A percentile compares a stretch with the other conserved stretches of the same genome.
Evolutionary conservation across 306 rosid species (phyloP).

Genomic region (Cercis canadensis): DNA sequence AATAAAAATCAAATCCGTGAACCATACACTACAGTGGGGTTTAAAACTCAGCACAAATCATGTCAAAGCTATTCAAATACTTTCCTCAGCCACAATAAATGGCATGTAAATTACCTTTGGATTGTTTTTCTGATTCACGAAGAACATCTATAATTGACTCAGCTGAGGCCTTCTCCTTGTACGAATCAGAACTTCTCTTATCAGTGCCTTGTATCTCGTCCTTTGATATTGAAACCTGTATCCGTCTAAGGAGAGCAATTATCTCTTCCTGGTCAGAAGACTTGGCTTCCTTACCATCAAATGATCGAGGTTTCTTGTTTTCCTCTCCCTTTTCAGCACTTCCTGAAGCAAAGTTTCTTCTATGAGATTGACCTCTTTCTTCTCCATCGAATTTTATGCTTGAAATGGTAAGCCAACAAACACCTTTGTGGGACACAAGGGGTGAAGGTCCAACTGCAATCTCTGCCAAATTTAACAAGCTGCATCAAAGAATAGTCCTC

Average conservation of each 20-base stretch:
- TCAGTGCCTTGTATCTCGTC: constrained; percentile 19
- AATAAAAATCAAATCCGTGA: no score
- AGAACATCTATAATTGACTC: constrained; percentile 51
- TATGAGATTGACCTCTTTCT: constrained; percentile 31
- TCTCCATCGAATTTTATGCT: constrained; percentile 44
- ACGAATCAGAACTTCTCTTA: constrained; percentile 20
- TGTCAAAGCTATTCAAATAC: no score
- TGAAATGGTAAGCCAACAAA: constrained; percentile 26
- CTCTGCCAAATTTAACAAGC: constrained; percentile 75
- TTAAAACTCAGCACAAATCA: no score
- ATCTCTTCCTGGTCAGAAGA: constrained; percentile 57
- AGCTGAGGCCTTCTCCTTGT: constrained; percentile 41
- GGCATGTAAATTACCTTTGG: constrained; percentile 42
- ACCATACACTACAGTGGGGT: no score
- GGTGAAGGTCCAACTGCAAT: constrained; percentile 52
- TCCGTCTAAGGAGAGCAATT: constrained; percentile 55
- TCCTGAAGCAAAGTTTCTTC: constrained; percentile 39
- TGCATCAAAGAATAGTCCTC: constrained; percentile 67
- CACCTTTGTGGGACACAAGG: constrained; percentile 30
- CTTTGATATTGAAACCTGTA: constrained; percentile 58
- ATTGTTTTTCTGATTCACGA: constrained; percentile 43
- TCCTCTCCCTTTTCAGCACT: constrained; percentile 33
- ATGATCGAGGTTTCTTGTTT: constrained; percentile 32
- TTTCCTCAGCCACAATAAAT: no score
- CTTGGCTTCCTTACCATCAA: constrained; percentile 34